Base-by-base conservation (phyloP, 192 early-diverging fungal species). In the Pilobolus umbonatus region DNA sequence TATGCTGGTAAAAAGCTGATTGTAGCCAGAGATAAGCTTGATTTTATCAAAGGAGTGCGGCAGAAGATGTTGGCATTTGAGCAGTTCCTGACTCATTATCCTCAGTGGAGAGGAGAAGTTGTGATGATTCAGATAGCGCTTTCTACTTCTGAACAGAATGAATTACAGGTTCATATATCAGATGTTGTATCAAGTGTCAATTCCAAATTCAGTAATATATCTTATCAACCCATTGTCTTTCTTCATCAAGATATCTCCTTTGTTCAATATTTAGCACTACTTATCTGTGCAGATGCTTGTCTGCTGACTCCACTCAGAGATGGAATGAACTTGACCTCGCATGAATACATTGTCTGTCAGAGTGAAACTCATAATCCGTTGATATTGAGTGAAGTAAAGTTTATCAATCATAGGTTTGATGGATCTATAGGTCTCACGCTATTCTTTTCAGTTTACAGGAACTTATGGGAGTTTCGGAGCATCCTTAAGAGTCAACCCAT, bases 281-380 rank as follows among this genome's bases (percentile, higher is more conserved):
- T 98, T 21, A 86, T 83, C 14, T 80, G 85, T 1, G 96, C 96
- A 1, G 92, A 98, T 61, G 79, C 88, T 14, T 92, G 88, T 55
- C 71, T 98, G 9, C 93, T 98, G 34, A 95, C 94, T 1, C 81
- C 89, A 32, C 75, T 98, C 21, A 84, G 96, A 21, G 96, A 98
- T 61, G 96, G 95, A 28, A 98, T 98, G 96, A 98, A 98, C 72
- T 82, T 93, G 29, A 96, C 92, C 2, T 90, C 87, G 4, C 95
- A 98, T 57, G 93, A 96, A 69, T 96, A 87, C 71, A 86, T 95
- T 42, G 81, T 95, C 14, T 95, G 92, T 66, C 95, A 98, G 64
- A 81, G 88, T 50, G 86, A 87, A 45, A 88, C 83, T 39, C 76
- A 84, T 49, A 85, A 85, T 19, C 88, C 92, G 7, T 72, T 98